Percentiles rank a stretch among this genome's conserved stretches.
Conservation (phyloP, 2,329 filamentous ascomycete species). For the Pezicula carpinea region DNA sequence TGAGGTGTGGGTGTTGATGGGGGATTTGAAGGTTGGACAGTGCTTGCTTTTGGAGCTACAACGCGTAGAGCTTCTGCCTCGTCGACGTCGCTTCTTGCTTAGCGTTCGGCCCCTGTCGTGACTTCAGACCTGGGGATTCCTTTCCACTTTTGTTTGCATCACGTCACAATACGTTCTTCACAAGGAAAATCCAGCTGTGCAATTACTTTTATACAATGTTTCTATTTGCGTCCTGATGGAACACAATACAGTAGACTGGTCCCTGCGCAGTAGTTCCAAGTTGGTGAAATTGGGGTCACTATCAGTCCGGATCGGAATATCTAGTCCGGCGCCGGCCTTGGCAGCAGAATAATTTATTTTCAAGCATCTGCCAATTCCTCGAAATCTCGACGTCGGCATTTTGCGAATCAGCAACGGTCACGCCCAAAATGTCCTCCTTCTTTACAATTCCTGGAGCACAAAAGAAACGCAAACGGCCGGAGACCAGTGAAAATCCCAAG, state of each 20-base stretch:
- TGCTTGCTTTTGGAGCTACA: slow-evolving; percentile 15
- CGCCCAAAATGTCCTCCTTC: slow-evolving; percentile 76
- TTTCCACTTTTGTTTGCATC: too few relatives aligned
- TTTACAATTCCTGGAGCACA: slow-evolving; percentile 85
- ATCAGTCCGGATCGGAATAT: neutral
- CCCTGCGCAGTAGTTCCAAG: neutral
- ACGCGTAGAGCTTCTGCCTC: slow-evolving; percentile 29
- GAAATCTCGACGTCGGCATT: neutral
- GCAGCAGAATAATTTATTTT: slow-evolving; percentile 3
- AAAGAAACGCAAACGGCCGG: slow-evolving; percentile 80
- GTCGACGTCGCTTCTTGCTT: neutral
- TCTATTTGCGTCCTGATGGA: too few relatives aligned
- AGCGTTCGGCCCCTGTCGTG: neutral
- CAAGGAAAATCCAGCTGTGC: too few relatives aligned
- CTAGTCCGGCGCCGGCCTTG: neutral
- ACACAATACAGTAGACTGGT: too few relatives aligned
- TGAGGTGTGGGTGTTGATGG: slow-evolving; percentile 18
- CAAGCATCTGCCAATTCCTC: too few relatives aligned
- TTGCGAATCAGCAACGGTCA: neutral
- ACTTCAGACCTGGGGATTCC: too few relatives aligned
- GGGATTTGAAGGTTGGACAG: slow-evolving; percentile 17
- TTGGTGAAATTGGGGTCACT: neutral
- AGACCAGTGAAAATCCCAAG: slow-evolving; percentile 50
- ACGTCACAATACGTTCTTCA: too few relatives aligned
- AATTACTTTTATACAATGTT: too few relatives aligned